A percentile compares a stretch with the other conserved stretches of the same genome.
Conservation (phyloP, 495 filamentous ascomycete genomes). For the Sordaria brevicollis region DNA sequence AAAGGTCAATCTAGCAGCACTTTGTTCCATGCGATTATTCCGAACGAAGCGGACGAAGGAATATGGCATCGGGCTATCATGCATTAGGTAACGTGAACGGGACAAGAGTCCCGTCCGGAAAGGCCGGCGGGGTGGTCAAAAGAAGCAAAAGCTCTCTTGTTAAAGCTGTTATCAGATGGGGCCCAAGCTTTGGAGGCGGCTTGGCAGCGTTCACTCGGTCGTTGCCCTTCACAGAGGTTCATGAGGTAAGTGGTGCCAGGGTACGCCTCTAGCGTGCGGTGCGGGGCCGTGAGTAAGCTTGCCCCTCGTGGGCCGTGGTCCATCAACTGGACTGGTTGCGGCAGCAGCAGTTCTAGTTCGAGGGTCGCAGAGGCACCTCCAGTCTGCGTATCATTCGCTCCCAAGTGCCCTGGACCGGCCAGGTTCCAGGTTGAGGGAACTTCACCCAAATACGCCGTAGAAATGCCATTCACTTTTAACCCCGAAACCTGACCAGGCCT, state of each 20-base stretch:
- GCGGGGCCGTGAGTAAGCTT: slow-evolving; percentile 30
- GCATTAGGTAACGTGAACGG: background rate
- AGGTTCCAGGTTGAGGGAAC: background rate
- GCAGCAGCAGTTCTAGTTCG: background rate
- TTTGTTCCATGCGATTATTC: background rate
- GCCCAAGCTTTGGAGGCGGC: background rate
- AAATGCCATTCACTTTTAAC: slow-evolving; percentile 23
- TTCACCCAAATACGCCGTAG: slow-evolving; percentile 10
- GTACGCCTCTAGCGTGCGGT: slow-evolving; percentile 9
- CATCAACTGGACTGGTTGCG: background rate
- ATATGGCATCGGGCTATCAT: background rate
- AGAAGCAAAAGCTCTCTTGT: background rate
- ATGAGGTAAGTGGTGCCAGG: slow-evolving; percentile 2
- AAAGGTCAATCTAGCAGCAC: background rate
- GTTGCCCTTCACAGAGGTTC: background rate
- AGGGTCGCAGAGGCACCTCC: slow-evolving; percentile 10
- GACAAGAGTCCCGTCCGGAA: background rate
- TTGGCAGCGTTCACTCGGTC: background rate
- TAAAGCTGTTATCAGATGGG: background rate
- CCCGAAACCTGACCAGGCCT: slow-evolving; percentile 18
- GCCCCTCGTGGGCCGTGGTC: slow-evolving; percentile 18
- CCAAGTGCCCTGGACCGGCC: background rate
- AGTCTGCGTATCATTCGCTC: slow-evolving; percentile 19
- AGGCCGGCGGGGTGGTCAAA: background rate
- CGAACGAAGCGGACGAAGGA: background rate